Conservation (phyloP, 192 early-diverging fungal genomes). For the Polychytrium aggregatum region DNA sequence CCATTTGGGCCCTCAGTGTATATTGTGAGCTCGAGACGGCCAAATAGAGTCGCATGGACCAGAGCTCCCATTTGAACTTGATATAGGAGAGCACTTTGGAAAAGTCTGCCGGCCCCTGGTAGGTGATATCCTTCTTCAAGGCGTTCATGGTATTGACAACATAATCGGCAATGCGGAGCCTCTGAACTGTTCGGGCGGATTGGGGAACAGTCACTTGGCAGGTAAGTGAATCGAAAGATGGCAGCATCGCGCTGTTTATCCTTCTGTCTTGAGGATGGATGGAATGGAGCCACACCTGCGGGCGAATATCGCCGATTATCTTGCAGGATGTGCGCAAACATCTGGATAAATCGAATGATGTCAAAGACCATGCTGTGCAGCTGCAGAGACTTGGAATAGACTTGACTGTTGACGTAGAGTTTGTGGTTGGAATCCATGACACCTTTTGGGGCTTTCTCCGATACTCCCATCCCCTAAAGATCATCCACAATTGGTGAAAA, state of each 20-base stretch:
- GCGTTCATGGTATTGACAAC: slow-evolving; percentile 25
- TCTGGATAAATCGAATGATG: slow-evolving; percentile 19
- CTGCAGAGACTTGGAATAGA: slow-evolving; percentile 19
- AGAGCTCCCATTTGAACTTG: slow-evolving; percentile 29
- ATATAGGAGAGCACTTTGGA: slow-evolving; percentile 27
- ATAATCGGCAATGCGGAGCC: slow-evolving; percentile 40
- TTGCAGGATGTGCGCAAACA: slow-evolving; percentile 30
- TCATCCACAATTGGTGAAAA: no score
- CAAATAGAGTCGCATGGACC: slow-evolving; percentile 32
- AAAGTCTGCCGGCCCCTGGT: slow-evolving; percentile 35
- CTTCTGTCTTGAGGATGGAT: no score
- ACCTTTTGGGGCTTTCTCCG: slow-evolving; percentile 15
- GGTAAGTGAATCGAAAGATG: no score
- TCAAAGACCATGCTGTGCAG: slow-evolving; percentile 33
- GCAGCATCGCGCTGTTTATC: no score
- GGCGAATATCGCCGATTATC: slow-evolving; percentile 30
- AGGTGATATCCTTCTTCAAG: slow-evolving; percentile 36
- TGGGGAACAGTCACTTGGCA: background rate
- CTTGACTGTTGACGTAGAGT: slow-evolving; percentile 20
- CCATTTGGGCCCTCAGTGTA: slow-evolving; percentile 18
- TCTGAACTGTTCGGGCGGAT: slow-evolving; percentile 12
- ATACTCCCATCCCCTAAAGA: slow-evolving; percentile 2
- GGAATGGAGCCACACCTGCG: slow-evolving; percentile 13
- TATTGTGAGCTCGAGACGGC: slow-evolving; percentile 20
- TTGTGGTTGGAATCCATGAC: slow-evolving; percentile 16